Evolutionary conservation across 2,329 filamentous ascomycete species (phyloP).

Genomic region (Colletotrichum agaves): DNA sequence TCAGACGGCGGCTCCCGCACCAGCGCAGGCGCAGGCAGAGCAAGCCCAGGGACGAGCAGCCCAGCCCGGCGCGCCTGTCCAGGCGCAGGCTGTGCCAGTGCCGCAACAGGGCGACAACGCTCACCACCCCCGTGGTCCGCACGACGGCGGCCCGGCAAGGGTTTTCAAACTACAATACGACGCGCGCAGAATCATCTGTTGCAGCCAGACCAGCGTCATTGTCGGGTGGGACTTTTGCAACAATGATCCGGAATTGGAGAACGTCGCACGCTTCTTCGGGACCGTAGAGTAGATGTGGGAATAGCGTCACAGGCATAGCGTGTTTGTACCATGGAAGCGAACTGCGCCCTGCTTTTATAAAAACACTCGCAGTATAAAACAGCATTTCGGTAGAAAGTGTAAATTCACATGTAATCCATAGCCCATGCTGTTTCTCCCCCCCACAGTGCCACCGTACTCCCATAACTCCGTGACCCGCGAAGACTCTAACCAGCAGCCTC

Average conservation of each 20-base stretch:
- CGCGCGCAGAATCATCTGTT: constrained; percentile 91
- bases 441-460: background rate
- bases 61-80: constrained; percentile 34
- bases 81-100: constrained; percentile 34
- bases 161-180: constrained; percentile 99
- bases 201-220: constrained; percentile 89
- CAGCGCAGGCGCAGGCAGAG: constrained; percentile 5
- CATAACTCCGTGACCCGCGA: background rate
- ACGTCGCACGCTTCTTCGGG: constrained; percentile 82
- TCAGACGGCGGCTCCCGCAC: background rate
- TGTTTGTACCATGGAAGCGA: constrained; percentile 10
- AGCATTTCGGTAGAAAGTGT: constrained; percentile 6
- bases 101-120: constrained; percentile 39
- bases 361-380: background rate
- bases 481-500: constrained; percentile 70
- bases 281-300: constrained; percentile 60
- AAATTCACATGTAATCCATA: constrained; percentile 7
- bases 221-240: constrained; percentile 99
- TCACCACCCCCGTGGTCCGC: constrained; percentile 58
- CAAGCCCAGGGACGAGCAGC: background rate
- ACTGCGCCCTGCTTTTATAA: background rate
- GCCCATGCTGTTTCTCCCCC: background rate
- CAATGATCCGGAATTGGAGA: constrained; percentile 81
- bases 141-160: constrained; percentile 64
- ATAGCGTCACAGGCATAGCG: constrained; percentile 31